Evolutionary conservation across 345 rosid genomes (phyloP).

Genomic region (Laguncularia racemosa): DNA sequence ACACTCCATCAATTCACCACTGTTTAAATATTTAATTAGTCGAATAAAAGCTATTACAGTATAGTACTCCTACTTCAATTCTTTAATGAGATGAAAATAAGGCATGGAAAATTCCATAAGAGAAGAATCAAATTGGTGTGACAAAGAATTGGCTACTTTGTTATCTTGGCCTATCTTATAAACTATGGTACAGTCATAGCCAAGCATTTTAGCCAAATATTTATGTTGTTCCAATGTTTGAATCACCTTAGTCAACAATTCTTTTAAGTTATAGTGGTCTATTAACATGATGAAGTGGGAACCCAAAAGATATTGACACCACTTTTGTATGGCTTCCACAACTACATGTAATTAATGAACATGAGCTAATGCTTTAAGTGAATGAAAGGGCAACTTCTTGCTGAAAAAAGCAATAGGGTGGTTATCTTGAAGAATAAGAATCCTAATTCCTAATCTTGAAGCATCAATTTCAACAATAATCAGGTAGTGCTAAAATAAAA

Average conservation of each 20-base stretch:
- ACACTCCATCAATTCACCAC: no score
- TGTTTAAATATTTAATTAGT: no score
- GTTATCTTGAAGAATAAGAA: neutral
- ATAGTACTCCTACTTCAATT: no score
- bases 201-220: neutral
- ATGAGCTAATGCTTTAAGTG: neutral
- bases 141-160: no score
- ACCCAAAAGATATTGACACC: neutral
- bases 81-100: no score
- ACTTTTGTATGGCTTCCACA: neutral
- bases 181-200: neutral
- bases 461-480: neutral
- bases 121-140: no score
- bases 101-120: no score
- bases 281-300: neutral
- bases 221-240: neutral
- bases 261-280: neutral
- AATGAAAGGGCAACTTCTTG: neutral
- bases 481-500: no score
- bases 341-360: neutral
- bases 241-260: neutral
- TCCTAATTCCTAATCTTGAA: neutral
- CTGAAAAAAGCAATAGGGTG: neutral
- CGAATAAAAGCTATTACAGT: no score
- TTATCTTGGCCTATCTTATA: no score